Conservation (phyloP, 225 moss, liverwort and hornwort species). For the Antitrichia curtipendula region DNA sequence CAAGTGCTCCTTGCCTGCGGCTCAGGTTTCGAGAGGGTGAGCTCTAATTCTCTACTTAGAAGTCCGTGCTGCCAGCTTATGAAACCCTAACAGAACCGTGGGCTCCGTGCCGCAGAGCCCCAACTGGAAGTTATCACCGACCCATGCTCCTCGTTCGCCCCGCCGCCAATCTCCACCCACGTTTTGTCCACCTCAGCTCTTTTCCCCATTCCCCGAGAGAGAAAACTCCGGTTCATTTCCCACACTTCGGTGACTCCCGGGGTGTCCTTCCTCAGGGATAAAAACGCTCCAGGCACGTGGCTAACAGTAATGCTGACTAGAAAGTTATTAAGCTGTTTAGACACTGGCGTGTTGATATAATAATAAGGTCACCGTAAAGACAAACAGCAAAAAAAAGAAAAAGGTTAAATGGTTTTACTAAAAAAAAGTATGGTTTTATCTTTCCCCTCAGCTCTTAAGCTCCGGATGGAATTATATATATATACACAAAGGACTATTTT, state of each 20-base stretch:
- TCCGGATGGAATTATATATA: too few species aligned
- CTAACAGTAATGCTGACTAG: neutral
- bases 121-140: neutral
- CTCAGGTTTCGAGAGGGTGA: neutral
- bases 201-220: neutral
- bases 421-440: neutral
- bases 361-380: neutral
- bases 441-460: too few species aligned
- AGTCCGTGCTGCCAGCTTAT: neutral
- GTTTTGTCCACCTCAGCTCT: neutral
- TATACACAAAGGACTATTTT: too few species aligned
- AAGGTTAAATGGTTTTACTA: too few species aligned
- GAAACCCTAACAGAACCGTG: neutral
- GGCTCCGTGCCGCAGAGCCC: neutral
- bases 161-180: neutral
- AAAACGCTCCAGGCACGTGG: too few species aligned
- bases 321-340: neutral
- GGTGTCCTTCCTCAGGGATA: neutral
- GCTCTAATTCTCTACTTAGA: neutral
- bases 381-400: neutral
- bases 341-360: neutral
- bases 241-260: neutral
- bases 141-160: neutral
- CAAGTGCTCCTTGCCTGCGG: too few species aligned
- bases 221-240: neutral